phyloP scores from a whole-genome alignment of 2,329 filamentous ascomycete species.

The Alternaria brassicae region DNA sequence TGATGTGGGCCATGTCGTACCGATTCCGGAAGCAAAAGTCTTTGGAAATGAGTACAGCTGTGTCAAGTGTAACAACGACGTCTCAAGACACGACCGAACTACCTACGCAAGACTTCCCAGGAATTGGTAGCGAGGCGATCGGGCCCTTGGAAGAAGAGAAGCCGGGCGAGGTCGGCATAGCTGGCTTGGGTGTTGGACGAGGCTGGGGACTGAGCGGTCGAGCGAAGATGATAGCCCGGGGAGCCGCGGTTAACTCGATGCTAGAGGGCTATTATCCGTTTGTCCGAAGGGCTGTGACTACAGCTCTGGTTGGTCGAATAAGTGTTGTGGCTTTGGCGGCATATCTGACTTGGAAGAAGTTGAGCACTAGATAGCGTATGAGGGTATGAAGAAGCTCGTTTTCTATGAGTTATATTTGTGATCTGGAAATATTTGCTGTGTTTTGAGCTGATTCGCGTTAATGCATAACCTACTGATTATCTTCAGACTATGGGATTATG shows the following conservation, averaged over 20 bases:
- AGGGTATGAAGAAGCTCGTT: no score
- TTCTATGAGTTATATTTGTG: no score
- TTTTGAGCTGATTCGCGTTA: no score
- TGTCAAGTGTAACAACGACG: conserved; percentile 11
- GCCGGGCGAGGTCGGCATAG: conserved; percentile 55
- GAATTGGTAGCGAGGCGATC: conserved; percentile 30
- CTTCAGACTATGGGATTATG: no score
- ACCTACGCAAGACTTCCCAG: conserved; percentile 35
- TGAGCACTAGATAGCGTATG: not conserved
- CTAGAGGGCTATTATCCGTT: conserved; percentile 62
- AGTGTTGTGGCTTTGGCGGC: conserved; percentile 32
- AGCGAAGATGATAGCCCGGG: conserved; percentile 48
- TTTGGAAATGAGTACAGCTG: conserved; percentile 35
- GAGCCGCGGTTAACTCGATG: conserved; percentile 56
- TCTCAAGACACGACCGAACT: conserved; percentile 22
- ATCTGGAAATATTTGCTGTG: no score
- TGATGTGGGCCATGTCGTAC: conserved; percentile 67
- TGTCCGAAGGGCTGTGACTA: conserved; percentile 56
- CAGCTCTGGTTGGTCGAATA: conserved; percentile 51
- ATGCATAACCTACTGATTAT: no score
- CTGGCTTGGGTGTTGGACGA: conserved; percentile 54
- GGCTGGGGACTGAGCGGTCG: conserved; percentile 47
- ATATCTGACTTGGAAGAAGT: conserved; percentile 32
- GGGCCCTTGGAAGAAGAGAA: conserved; percentile 35
- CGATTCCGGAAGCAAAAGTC: conserved; percentile 55